Base-by-base conservation (phyloP, 169 alveolate species). In the Plasmodium gallinaceum region DNA sequence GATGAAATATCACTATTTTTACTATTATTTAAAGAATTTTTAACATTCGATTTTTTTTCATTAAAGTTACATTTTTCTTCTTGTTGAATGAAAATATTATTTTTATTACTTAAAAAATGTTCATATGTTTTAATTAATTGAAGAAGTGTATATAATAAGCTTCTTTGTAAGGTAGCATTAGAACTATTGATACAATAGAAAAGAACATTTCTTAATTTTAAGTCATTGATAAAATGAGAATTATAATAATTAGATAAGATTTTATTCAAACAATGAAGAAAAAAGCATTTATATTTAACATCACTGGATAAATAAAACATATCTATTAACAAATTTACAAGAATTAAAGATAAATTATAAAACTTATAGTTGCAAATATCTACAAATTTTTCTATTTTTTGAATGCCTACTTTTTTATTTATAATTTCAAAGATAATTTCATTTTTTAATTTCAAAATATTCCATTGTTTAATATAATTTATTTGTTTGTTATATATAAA, bases 51-150 rank as follows among this genome's bases (percentile, higher is more conserved):
- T 24, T 65, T n/a, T 5, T 43, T 78, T 64, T 66, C 80, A 58
- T 45, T 16, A 10, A 12, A 7, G 18, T 68, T 61, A 16, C 0
- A 12, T 6, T 57, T 37, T 12, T 22, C 12, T 39, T 12, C 26
- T 37, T 51, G 89, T 10, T 78, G n/a, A 57, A 48, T 37, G 39
- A 64, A 43, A 14, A 65, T 32, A 37, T 65, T 65, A 24, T 86
- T 54, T 52, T 86, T 86, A 24, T 66, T 69, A 16, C 46, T 45
- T n/a, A 71, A 60, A 46, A 57, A 71, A 32, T 71, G 86, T 18
- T 72, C 92, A 39, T 86, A 86, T 46, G 92, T 71, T 69, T 86
- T 83, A 83, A 83, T 83, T 9, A 83, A 61, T n/a, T 83, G 91
- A 68, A 83, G 91, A 22, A 83, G 74, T 5, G 83, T 54, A 46